Evolutionary conservation across 345 rosid genomes (phyloP).

Genomic region (Eucalyptus regnans): DNA sequence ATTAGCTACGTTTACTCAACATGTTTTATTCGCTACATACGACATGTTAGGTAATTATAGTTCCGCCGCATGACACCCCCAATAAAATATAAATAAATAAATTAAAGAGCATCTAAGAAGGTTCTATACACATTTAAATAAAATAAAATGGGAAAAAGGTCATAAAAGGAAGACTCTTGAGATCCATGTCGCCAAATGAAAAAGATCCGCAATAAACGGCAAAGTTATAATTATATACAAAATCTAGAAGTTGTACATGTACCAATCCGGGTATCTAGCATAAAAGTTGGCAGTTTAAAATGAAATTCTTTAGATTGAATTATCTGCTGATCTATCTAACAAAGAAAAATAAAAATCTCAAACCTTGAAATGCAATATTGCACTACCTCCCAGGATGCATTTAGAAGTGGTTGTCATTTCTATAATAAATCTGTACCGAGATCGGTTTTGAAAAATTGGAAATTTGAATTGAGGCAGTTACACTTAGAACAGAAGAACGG

Average conservation of each 20-base stretch:
- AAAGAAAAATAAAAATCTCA: background rate
- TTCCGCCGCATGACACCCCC: background rate
- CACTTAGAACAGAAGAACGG: background rate
- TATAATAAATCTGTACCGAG: background rate
- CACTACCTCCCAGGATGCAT: background rate
- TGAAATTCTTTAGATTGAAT: background rate
- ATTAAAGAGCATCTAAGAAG: background rate
- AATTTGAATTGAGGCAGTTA: background rate
- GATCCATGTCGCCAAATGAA: background rate
- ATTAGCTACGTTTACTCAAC: background rate
- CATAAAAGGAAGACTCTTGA: background rate
- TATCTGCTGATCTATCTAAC: background rate
- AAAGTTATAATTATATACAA: background rate
- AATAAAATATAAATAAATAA: background rate
- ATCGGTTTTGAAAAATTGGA: fast-evolving
- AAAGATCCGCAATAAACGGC: background rate
- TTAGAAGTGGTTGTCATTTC: background rate
- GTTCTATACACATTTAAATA: background rate
- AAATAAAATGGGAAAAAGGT: background rate
- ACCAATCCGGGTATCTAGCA: background rate
- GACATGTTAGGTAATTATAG: background rate
- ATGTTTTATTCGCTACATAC: background rate
- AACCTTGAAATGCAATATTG: background rate
- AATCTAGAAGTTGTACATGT: background rate
- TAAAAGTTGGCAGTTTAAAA: background rate